These are phyloP conservation scores for Stygiomarasmius scandens DNA, from an alignment of 1,284 basidiomycete species.

Conservation along the genomic window DNA sequence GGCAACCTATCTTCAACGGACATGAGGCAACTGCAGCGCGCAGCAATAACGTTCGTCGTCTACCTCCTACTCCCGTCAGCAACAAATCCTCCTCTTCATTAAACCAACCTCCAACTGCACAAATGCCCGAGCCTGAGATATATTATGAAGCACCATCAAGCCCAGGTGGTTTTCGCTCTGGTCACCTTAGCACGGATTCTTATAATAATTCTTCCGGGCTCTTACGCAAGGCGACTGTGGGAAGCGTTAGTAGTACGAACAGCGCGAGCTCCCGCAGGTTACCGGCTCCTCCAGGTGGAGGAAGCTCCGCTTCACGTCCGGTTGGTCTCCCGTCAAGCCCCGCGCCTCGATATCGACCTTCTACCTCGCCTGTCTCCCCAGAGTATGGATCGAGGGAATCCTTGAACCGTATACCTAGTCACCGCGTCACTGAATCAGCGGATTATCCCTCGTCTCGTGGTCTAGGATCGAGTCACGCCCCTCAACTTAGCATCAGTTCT, in stretches of 20 bases:
- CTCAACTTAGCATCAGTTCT: background rate
- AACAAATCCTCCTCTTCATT: background rate
- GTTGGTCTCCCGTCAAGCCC: background rate
- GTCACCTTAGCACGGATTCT: constrained; percentile 2
- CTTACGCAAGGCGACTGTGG: background rate
- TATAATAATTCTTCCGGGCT: constrained; percentile 1
- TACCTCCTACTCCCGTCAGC: background rate
- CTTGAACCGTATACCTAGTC: background rate
- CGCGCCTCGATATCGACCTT: background rate
- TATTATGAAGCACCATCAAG: background rate
- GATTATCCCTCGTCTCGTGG: background rate
- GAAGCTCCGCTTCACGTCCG: background rate
- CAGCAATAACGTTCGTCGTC: background rate
- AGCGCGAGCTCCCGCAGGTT: background rate
- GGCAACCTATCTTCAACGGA: background rate
- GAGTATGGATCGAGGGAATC: background rate
- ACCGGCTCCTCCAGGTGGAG: background rate
- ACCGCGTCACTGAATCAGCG: background rate
- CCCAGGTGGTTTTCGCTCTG: background rate
- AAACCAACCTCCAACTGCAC: background rate
- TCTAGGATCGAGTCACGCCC: background rate
- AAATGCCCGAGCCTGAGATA: background rate
- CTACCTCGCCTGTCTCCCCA: background rate
- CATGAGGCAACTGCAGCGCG: background rate
- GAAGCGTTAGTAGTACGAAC: background rate